Conservation (phyloP, 768 basidiomycete species). For the Lentinula edodes region DNA sequence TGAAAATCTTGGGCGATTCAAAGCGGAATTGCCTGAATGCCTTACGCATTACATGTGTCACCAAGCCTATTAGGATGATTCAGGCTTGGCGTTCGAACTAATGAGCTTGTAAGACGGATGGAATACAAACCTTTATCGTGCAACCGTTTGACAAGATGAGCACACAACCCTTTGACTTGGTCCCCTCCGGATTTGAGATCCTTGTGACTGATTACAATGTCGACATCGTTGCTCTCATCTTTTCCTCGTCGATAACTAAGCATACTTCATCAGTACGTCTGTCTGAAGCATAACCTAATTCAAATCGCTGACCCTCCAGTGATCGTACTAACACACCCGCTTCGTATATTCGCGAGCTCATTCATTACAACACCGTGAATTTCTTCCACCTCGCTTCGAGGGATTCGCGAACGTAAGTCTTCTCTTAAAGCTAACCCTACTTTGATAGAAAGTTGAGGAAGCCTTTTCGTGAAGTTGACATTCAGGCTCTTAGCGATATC, state of each 20-base stretch:
- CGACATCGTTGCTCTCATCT: constrained; percentile 74
- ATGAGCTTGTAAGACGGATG: neutral
- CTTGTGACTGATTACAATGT: constrained; percentile 81
- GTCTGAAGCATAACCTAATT: too few relatives aligned
- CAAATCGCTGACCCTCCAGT: constrained; percentile 64
- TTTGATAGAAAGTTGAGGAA: constrained; percentile 39
- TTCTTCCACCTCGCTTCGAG: constrained; percentile 71
- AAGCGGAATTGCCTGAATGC: neutral
- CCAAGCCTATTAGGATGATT: constrained; percentile 40
- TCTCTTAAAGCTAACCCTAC: constrained; percentile 53
- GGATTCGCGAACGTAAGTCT: constrained; percentile 53
- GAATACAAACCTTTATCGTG: constrained; percentile 41
- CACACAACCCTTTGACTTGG: constrained; percentile 58
- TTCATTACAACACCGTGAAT: constrained; percentile 63
- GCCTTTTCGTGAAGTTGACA: constrained; percentile 8
- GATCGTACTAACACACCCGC: constrained; percentile 69
- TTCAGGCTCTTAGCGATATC: neutral
- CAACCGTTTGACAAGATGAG: constrained; percentile 52
- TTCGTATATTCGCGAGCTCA: constrained; percentile 57
- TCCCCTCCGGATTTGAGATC: constrained; percentile 34
- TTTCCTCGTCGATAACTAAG: constrained; percentile 83
- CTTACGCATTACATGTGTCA: constrained; percentile 80
- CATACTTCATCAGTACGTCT: neutral
- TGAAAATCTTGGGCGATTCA: neutral
- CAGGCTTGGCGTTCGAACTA: neutral